Evolutionary conservation across 2,329 filamentous ascomycete genomes (phyloP), one percentile per base, ranked within the genome.

Genomic region (Coleophoma crateriformis): DNA sequence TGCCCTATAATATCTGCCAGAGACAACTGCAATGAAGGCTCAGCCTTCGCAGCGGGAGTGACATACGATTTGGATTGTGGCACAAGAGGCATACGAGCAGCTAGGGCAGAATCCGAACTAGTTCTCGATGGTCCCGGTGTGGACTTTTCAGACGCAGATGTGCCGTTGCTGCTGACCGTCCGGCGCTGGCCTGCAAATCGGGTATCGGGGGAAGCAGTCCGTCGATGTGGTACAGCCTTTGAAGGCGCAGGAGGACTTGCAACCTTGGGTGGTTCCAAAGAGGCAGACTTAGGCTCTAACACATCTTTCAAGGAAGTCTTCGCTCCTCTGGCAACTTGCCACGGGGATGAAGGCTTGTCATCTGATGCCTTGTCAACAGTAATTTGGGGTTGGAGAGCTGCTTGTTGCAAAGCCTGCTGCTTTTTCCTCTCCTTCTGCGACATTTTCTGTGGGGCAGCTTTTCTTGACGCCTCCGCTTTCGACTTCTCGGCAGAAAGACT

Each of bases 361-460:
- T 72, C 69, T 19, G 65, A 58, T 17, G 38, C 47, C 22, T 69
- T 70, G 48, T 75, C 72, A 72, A 77, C 77, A 2, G 76, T 70
- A 17, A 68, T 67, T 49, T 68, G 68, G 5, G 65, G 62, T 19
- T 67, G 60, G 11, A 59, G 53, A 43, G 66, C 55, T 6, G 65
- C 53, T 46, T 71, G 66, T 57, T 70, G 68, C 7, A 71, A 67
- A 33, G 67, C 68, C 51, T 76, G 69, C 60, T 90, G 81, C 63
- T 81, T 88, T 70, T 96, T 97, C 19, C 90, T 84, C 66, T 96
- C 91, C 63, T 94, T 95, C 60, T 97, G 94, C 0, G 91, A 96
- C 57, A 95, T 69, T 64, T 88, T 96, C 0, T 69, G 64, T 14
- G 71, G 69, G 0, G 71, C 60, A 37, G 61, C 47, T 56, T 70